Percentiles rank a stretch among this genome's conserved stretches.
Evolutionary conservation across 768 basidiomycete genomes (phyloP).

Genomic region (Tricholoma hemisulphureum): DNA sequence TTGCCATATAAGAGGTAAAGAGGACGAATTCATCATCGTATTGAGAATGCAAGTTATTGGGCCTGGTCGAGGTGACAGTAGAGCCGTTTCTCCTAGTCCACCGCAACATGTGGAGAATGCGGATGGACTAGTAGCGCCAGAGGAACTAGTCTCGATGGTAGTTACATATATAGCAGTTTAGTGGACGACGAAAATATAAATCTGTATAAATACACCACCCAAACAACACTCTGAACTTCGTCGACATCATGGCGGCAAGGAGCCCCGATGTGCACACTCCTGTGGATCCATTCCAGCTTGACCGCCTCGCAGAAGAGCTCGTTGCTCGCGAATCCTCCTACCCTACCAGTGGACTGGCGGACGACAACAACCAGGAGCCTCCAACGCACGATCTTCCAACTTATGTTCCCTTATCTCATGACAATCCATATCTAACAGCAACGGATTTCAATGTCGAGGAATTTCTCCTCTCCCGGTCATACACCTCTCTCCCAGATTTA

Average conservation of each 20-base stretch:
- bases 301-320: conserved; percentile 73
- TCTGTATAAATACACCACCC: neutral
- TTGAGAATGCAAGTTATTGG: conserved; percentile 2
- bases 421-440: conserved; percentile 69
- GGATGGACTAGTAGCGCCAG: neutral
- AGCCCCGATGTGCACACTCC: conserved; percentile 11
- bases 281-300: conserved; percentile 63
- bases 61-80: neutral
- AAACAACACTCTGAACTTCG: neutral
- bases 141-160: neutral
- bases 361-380: conserved; percentile 13
- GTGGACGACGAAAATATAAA: no score
- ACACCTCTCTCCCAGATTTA: conserved; percentile 84
- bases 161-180: no score
- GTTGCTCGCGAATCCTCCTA: conserved; percentile 47
- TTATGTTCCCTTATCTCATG: conserved; percentile 74
- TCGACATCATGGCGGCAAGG: conserved; percentile 5
- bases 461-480: conserved; percentile 83
- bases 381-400: conserved; percentile 52
- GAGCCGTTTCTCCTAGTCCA: neutral
- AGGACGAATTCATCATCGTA: neutral
- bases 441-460: conserved; percentile 76
- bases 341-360: conserved; percentile 5
- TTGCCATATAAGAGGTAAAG: neutral
- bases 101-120: neutral